Conservation (phyloP, 202 grass and related monocot genomes). For the Digitaria exilis region DNA sequence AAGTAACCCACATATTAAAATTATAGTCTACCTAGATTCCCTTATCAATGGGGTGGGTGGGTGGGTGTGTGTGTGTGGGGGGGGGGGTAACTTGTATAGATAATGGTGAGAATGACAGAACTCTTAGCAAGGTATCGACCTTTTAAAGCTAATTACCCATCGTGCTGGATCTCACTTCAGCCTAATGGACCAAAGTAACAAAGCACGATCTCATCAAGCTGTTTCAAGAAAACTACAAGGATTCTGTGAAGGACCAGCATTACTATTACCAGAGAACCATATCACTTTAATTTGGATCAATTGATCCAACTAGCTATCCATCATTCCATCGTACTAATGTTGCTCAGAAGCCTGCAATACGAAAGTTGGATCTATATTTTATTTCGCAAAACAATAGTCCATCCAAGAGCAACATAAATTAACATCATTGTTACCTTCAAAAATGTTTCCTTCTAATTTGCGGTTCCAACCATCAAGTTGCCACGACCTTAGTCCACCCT, state of each 20-base stretch:
- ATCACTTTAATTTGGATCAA: conserved; percentile 9
- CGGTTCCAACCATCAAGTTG: conserved; percentile 1
- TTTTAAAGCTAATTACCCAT: conserved; percentile 9
- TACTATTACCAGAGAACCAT: background rate
- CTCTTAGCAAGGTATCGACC: background rate
- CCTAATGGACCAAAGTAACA: conserved; percentile 2
- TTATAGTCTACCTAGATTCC: conserved; percentile 24
- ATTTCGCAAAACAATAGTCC: conserved; percentile 9
- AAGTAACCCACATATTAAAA: conserved; percentile 4
- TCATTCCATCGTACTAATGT: conserved; percentile 2
- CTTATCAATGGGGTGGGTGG: conserved; percentile 14
- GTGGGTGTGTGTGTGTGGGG: too few species aligned
- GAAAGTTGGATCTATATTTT: conserved; percentile 10
- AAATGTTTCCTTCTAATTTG: conserved; percentile 15
- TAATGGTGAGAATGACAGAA: conserved; percentile 8
- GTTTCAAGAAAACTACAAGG: conserved; percentile 18
- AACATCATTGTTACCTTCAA: conserved; percentile 22
- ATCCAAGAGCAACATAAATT: conserved; percentile 7
- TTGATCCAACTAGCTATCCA: background rate
- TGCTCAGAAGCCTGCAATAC: conserved; percentile 4
- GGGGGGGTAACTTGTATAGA: background rate
- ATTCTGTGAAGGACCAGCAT: conserved; percentile 7
- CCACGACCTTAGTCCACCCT: background rate
- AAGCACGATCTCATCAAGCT: background rate
- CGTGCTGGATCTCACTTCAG: background rate